phyloP scores from a whole-genome alignment of 805 yeast species.

The Spathaspora girioi region DNA sequence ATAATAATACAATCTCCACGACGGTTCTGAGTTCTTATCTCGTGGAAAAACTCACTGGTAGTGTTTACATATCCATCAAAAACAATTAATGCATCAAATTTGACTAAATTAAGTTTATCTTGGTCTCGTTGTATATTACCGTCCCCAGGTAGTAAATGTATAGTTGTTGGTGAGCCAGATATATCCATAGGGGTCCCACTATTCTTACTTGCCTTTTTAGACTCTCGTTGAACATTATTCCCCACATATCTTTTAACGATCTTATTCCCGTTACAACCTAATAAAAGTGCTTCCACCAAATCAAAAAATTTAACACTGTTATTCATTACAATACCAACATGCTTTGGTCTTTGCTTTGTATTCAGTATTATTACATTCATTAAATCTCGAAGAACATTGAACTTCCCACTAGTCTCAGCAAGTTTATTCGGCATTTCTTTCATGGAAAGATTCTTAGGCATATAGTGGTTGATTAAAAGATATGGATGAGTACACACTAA shows the following conservation, averaged over 20 bases:
- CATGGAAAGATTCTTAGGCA: conserved; percentile 74
- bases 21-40: conserved; percentile 27
- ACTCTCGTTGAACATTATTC: conserved; percentile 49
- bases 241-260: conserved; percentile 61
- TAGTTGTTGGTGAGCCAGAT: conserved; percentile 10
- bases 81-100: conserved; percentile 59
- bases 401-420: conserved; percentile 81
- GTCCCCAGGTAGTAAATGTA: conserved; percentile 46
- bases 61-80: conserved; percentile 61
- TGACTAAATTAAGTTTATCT: conserved; percentile 17
- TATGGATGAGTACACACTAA: conserved; percentile 88
- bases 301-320: conserved; percentile 66
- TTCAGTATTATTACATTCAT: conserved; percentile 48
- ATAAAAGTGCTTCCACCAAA: conserved; percentile 63
- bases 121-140: conserved; percentile 19
- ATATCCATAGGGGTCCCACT: conserved; percentile 3
- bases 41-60: conserved; percentile 22
- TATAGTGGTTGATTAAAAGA: conserved; percentile 73
- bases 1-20: conserved; percentile 49
- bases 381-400: conserved; percentile 63
- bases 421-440: conserved; percentile 69
- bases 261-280: conserved; percentile 49
- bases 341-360: conserved; percentile 25
- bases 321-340: conserved; percentile 68
- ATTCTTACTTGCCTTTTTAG: conserved; percentile 12